Conservation (phyloP, 2,329 filamentous ascomycete species). For the Furcasterigmium furcatum region DNA sequence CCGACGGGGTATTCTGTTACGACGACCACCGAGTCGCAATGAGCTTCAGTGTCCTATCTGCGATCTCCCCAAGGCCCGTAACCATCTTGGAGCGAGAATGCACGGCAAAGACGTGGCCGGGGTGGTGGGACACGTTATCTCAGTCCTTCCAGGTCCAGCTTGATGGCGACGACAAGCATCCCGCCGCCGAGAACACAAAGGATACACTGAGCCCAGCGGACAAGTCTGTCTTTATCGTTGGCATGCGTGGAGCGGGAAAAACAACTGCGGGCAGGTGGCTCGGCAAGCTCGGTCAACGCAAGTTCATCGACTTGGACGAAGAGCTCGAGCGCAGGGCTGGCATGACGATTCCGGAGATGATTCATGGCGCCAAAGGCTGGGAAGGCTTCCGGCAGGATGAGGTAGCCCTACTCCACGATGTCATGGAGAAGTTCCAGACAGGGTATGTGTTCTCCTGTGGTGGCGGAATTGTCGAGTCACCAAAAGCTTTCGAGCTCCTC, state of each 20-base stretch:
- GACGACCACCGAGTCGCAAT: conserved; percentile 98
- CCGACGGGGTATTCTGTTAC: conserved; percentile 81
- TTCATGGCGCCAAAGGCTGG: conserved; percentile 73
- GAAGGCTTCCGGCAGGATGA: conserved; percentile 83
- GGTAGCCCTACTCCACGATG: conserved; percentile 66
- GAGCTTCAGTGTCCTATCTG: conserved; percentile 90
- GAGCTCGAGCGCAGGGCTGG: conserved; percentile 75
- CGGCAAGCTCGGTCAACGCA: conserved; percentile 68
- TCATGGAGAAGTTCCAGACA: conserved; percentile 70
- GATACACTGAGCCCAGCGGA: conserved; percentile 22
- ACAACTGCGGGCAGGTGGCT: conserved; percentile 91
- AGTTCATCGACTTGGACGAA: conserved; percentile 82
- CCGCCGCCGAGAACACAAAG: conserved; percentile 29
- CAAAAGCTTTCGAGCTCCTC: conserved; percentile 74
- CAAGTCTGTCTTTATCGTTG: conserved; percentile 86
- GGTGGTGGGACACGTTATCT: conserved; percentile 92
- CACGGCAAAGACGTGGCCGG: conserved; percentile 96
- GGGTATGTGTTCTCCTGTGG: conserved; percentile 90
- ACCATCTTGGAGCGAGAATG: conserved; percentile 88
- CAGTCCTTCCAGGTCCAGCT: conserved; percentile 74
- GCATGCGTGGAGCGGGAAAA: conserved; percentile 96
- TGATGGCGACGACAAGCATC: conserved; percentile 65
- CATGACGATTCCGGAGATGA: conserved; percentile 81
- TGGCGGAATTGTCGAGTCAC: conserved; percentile 86
- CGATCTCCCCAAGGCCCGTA: conserved; percentile 67